A percentile compares a stretch with the other conserved stretches of the same genome.
Conservation (phyloP, 441 rosid species). For the Jatropha multifida region DNA sequence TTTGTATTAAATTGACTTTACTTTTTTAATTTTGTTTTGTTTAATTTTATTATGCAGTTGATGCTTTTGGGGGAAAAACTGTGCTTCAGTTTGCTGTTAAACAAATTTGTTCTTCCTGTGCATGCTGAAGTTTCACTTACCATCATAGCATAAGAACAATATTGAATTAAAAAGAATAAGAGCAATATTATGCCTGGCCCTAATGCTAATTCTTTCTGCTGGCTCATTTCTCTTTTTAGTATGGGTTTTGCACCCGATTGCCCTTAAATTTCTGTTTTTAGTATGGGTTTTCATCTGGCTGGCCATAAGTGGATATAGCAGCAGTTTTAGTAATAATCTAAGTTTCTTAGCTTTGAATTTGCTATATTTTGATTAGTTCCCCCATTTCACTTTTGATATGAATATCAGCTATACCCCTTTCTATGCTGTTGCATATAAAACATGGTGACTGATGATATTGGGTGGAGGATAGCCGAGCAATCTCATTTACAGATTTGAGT, state of each 20-base stretch:
- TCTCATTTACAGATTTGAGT: not conserved
- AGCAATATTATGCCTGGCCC: not conserved
- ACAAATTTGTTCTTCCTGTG: not conserved
- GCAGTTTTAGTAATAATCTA: not conserved
- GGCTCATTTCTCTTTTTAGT: not conserved
- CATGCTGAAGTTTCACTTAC: not conserved
- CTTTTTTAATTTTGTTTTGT: not conserved
- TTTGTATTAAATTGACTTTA: not conserved
- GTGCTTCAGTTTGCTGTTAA: slow-evolving; percentile 1
- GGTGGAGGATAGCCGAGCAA: not conserved
- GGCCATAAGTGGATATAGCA: not conserved
- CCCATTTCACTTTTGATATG: too few relatives aligned
- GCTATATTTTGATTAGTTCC: not conserved
- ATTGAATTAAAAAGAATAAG: not conserved
- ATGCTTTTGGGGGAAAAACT: not conserved
- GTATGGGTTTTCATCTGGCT: not conserved
- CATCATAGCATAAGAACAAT: not conserved
- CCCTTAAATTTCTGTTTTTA: not conserved
- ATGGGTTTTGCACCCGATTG: not conserved
- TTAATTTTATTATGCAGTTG: not conserved
- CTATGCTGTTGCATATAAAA: too few relatives aligned
- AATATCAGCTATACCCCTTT: too few relatives aligned
- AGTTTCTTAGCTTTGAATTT: not conserved
- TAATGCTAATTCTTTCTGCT: not conserved
- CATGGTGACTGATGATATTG: not conserved